Base-by-base conservation (phyloP, 2,329 filamentous ascomycete genomes). In the Colletotrichum sansevieriae region DNA sequence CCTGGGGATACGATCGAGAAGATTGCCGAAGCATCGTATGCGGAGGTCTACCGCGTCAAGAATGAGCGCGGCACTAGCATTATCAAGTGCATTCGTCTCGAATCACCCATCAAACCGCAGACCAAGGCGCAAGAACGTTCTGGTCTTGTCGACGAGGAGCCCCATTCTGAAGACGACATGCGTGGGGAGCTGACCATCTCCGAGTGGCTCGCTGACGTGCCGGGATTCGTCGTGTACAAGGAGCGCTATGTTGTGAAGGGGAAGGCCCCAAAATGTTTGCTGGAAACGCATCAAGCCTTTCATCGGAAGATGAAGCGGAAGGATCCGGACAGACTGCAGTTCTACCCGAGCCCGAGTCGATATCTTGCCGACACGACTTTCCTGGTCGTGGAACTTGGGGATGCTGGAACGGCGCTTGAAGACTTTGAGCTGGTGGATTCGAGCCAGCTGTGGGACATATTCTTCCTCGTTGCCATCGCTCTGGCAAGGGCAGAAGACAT, bases 21-120 rank as follows among this genome's bases (percentile, higher is more conserved):
- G 77, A 91, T 91, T 58, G 88, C 89, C 10, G 89, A 91, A 75
- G 88, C 89, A 5, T 91, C 89, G 2, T 91, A 87, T 72, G 88
- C 89, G 6, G 89, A 91, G 74, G 88, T 91, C 10, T 91, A 90
- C 72, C 87, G 88, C 10, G 83, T 91, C 71, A 86, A 81, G 54
- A 90, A 89, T 73, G 80, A 83, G 51, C 81, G 83, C 15, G 88
- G 88, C 9, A 88, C 85, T 29, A 90, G 87, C 75, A 90, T 91
- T 73, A 87, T 91, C 78, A 91, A 91, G 72, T 85, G 87, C 20
- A 88, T 91, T 66, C 84, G 88, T 2, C 82, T 91, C 10, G 77
- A 84, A 11, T 89, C 87, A 0, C 85, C 86, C 4, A 87, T 90
- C 68, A 87, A 84, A 69, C 74, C 85, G 0, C 85, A 88, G 72